Base-by-base conservation (phyloP, 2,329 filamentous ascomycete species). In the Colletotrichum sp. region DNA sequence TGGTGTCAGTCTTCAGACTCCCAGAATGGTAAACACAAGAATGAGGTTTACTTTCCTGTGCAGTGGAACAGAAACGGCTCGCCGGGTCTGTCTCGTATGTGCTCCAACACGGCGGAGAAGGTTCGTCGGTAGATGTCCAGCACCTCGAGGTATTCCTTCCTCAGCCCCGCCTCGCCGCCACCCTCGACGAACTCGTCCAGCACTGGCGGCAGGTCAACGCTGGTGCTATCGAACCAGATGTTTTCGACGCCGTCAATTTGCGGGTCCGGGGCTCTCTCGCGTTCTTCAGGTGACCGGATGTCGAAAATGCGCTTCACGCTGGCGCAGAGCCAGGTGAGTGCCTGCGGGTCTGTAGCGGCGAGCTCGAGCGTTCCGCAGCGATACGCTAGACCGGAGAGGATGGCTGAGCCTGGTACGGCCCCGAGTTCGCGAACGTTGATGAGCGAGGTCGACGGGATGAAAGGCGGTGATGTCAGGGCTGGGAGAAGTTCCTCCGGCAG, bases 351-450 rank as follows among this genome's bases (percentile, higher is more conserved):
- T 22, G 73, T 25, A 34, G 74, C 73, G 8, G 79, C 83, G 3
- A 82, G 78, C 64, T 81, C 80, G 15, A 90, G 84, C 19, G 85
- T 85, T 55, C 88, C 89, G 74, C 86, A 87, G 76, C 89, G 88
- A 82, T 86, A 90, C 77, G 84, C 83, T 69, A 85, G 85, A 30
- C 85, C 84, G 1, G 84, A 78, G 2, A 85, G 84, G 72, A 91
- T 78, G 8, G 81, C 78, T 74, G 85, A 86, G 48, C 83, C 83
- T 6, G 85, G 85, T 2, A 90, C 80, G 32, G 85, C 82, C 68
- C 88, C 89, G 15, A 90, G 79, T 79, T 91, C 89, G 66, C 89
- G 88, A 67, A 87, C 82, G 82, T 90, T 91, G 84, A 90, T 87
- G 32, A 89, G 87, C 44, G 87, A 86, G 30, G 83, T 84, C 32